Evolutionary conservation across 805 yeast genomes (phyloP), one percentile per base, ranked within the genome.

Genomic region (Saccharomycopsis oosterbeekiorum): DNA sequence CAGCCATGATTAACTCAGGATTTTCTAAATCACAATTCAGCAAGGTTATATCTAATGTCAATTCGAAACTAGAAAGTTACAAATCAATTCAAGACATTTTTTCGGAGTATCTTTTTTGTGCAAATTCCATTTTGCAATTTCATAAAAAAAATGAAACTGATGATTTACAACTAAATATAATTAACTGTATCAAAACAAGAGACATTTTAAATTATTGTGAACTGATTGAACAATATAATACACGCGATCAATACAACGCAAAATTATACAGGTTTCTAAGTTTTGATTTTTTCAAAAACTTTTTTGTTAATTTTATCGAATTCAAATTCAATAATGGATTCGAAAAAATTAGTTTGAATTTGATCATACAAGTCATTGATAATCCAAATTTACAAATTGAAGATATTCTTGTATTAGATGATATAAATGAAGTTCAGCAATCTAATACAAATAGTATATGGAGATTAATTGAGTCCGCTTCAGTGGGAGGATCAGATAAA

Each of bases 261-360:
- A 86, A 86, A 68, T 71, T 86, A 57, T 75, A 83, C 8, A 80
- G 77, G 66, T 80, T 86, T 67, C 86, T 84, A 68, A 79, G 82
- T 17, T 90, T 85, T 69, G 79, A 89, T 60, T 73, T 80, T 26
- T 70, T 85, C 67, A 81, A 77, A 69, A 69, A 73, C 53, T 74
- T 77, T 57, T 62, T 78, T 37, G 71, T 24, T 40, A 21, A 53
- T 57, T 58, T 57, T 24, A 24, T 47, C 10, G n/a, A 47, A 47
- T 47, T 47, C 8, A 47, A 15, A 34, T 47, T 47, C 21, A 47
- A 21, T 12, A 21, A 21, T 24, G 53, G 53, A 15, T 47, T 47
- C 12, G n/a, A 47, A 47, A 47, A 47, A 6, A 21, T 47, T 47
- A 10, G 36, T 14, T 47, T 47, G n/a, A 24, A 21, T 21, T 47